These are phyloP conservation scores for Ceratocystis variospora DNA, from an alignment of 2,329 filamentous ascomycete species.

Conservation along the genomic window DNA sequence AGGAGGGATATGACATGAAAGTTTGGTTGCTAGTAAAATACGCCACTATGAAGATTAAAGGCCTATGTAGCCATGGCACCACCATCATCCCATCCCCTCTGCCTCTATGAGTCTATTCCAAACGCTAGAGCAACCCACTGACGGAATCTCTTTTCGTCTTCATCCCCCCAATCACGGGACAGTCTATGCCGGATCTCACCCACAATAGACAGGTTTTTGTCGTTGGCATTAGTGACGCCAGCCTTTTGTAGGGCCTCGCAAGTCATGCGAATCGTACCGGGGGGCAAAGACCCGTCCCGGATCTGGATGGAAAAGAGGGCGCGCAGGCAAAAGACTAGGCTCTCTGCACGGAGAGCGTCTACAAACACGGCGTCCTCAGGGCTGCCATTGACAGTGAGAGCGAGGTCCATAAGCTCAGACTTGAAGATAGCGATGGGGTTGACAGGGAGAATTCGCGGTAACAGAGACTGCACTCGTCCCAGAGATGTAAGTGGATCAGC, in stretches of 20 bases:
- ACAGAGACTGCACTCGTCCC: conserved; percentile 6
- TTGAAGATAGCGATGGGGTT: conserved; percentile 5
- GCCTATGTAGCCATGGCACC: not conserved
- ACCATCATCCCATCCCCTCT: not conserved
- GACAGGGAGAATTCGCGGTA: not conserved
- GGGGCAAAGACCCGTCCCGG: not conserved
- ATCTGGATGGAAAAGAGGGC: not conserved
- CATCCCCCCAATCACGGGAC: conserved; percentile 2
- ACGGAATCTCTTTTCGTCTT: not conserved
- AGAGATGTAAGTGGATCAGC: conserved; percentile 1
- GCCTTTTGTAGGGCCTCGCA: not conserved
- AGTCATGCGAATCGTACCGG: not conserved
- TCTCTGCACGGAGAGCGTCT: not conserved
- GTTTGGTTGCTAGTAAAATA: not conserved
- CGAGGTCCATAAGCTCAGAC: conserved; percentile 9
- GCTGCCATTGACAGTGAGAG: not conserved
- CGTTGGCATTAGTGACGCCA: not conserved
- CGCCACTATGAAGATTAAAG: not conserved
- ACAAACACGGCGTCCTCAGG: not conserved
- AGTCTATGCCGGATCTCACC: not conserved
- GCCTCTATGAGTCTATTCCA: not conserved
- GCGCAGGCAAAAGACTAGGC: not conserved
- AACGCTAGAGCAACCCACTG: conserved; percentile 3
- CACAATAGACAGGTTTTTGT: not conserved
- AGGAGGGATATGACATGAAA: too few species aligned